Base-by-base conservation (phyloP, 202 grass and related monocot species). In the Zizania palustris region DNA sequence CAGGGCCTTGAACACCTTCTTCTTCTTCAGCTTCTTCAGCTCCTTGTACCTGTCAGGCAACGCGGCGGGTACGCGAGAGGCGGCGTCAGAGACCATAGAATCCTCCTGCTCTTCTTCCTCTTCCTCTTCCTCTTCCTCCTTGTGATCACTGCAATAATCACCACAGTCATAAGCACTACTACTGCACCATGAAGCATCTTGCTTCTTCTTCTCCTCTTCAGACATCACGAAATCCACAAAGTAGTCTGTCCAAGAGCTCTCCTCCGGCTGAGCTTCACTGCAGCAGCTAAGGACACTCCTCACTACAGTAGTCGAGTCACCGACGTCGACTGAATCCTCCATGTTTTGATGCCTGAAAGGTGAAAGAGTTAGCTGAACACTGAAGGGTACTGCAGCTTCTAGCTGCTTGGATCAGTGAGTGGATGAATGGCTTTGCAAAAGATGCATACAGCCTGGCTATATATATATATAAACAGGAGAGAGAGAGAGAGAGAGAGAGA, bases 181-280 rank as follows among this genome's bases (percentile, higher is more conserved):
- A 28, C 28, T 60, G 55, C 69, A 85, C 7, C 68, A 90, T 8
- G 69, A 76, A 39, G 63, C 69, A 19, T 54, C 67, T 51, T 69
- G 77, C 37, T 74, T 68, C 68, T 33, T 83, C 79, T 56, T 75
- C 87, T 77, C 57, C 91, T 90, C 74, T 60, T 92, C 83, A 11
- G 89, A 95, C 18, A 84, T 69, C 18, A 92, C 56, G 87, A 93
- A 99, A 72, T 95, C 87, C 74, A 90, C 89, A 37, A 95, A 90
- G 70, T 95, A 95, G 33, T 67, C 81, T 1, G 96, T 95, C 96
- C 96, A 99, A 56, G 87, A 80, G 45, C 89, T 99, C 75, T 90
- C 96, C 59, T 78, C 91, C 13, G 95, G 89, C 7, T 81, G 82
- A 69, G 1, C 86, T 81, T 84, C 71, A 10, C 71, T 81, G 0